Conservation (phyloP, 805 yeast genomes). For the Candida maltosa region DNA sequence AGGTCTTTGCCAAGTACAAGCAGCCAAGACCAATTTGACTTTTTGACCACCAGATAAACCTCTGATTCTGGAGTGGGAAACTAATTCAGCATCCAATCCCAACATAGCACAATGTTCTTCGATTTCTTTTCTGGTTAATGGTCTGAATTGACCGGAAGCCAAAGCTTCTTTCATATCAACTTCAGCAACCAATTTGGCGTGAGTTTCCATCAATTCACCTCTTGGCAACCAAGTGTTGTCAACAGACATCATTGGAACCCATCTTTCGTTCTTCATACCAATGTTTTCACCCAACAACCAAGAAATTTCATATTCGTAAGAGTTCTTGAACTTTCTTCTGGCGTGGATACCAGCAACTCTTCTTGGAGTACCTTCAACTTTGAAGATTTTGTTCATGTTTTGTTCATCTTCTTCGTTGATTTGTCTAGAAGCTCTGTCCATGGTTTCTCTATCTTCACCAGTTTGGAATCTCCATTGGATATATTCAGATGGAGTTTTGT, state of each 20-base stretch:
- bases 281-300: conserved; percentile 97
- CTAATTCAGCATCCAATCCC: conserved; percentile 98
- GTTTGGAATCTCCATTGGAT: conserved; percentile 99
- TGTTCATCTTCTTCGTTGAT: conserved; percentile 95
- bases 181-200: conserved; percentile 99
- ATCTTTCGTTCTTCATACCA: conserved; percentile 98
- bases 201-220: conserved; percentile 84
- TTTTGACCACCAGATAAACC: conserved; percentile 99
- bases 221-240: conserved; percentile 99
- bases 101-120: conserved; percentile 98
- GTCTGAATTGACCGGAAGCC: conserved; percentile 99
- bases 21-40: conserved; percentile 99
- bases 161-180: conserved; percentile 99
- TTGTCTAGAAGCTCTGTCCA: conserved; percentile 99
- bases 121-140: conserved; percentile 99
- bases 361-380: conserved; percentile 98
- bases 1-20: conserved; percentile 99
- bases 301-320: conserved; percentile 99
- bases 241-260: conserved; percentile 99
- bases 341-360: conserved; percentile 91
- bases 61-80: conserved; percentile 99
- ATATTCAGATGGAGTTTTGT: conserved; percentile 99
- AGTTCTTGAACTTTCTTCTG: conserved; percentile 99
- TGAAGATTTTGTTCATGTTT: conserved; percentile 99
- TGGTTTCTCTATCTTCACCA: conserved; percentile 99